These are phyloP conservation scores for Trametes gibbosa DNA, from an alignment of 768 basidiomycete genomes.

Conservation along the genomic window DNA sequence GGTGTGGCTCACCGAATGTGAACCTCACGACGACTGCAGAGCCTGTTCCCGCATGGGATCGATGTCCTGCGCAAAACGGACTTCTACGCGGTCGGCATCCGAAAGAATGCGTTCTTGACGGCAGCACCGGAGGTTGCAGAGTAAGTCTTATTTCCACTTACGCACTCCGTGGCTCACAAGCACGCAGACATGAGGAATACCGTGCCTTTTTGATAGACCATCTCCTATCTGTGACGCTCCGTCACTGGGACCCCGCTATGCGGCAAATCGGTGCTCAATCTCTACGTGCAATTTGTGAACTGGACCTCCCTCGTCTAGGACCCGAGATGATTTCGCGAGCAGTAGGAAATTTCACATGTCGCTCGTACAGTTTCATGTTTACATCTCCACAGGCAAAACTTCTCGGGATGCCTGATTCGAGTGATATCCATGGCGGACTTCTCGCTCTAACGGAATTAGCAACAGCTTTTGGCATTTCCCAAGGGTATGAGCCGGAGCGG, in stretches of 20 bases:
- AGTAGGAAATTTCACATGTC: conserved; percentile 39
- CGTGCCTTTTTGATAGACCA: conserved; percentile 67
- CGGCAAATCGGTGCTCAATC: conserved; percentile 76
- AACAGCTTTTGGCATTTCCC: conserved; percentile 44
- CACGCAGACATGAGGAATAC: conserved; percentile 73
- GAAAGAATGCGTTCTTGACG: conserved; percentile 78
- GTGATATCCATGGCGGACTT: conserved; percentile 82
- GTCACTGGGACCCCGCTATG: conserved; percentile 89
- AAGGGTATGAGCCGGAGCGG: conserved; percentile 10
- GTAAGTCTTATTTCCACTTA: conserved; percentile 44
- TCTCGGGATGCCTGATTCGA: conserved; percentile 59
- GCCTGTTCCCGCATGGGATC: conserved; percentile 90
- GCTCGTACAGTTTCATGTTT: background rate
- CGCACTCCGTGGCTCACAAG: background rate
- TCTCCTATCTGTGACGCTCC: conserved; percentile 65
- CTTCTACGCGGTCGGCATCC: conserved; percentile 89
- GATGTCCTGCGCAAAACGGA: conserved; percentile 90
- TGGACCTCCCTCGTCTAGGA: conserved; percentile 55
- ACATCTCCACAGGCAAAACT: conserved; percentile 45
- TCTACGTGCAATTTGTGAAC: conserved; percentile 61
- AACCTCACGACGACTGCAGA: conserved; percentile 42
- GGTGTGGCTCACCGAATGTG: background rate
- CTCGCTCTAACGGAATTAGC: conserved; percentile 73
- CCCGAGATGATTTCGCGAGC: conserved; percentile 46
- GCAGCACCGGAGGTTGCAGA: conserved; percentile 85